These are phyloP conservation scores for Pouteria campechiana DNA, from an alignment of 179 eudicot genomes.

Conservation along the genomic window DNA sequence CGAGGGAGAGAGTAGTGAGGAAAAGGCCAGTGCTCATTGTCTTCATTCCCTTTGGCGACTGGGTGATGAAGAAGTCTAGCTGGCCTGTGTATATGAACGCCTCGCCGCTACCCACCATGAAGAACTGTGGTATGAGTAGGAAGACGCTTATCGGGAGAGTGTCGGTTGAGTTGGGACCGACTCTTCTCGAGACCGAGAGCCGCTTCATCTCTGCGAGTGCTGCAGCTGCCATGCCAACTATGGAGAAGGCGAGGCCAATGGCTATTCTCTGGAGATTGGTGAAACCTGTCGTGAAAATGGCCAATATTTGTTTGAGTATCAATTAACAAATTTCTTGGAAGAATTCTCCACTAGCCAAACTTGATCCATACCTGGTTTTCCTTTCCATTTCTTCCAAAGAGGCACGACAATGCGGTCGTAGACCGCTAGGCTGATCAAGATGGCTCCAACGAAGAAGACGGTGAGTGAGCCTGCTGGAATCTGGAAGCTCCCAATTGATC, in stretches of 20 bases:
- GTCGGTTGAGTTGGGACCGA: no score
- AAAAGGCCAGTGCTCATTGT: conserved; percentile 83
- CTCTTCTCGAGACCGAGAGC: conserved; percentile 34
- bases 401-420: conserved; percentile 72
- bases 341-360: not conserved
- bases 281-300: conserved; percentile 36
- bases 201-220: conserved; percentile 51
- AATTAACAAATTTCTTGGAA: not conserved
- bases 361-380: conserved; percentile 55
- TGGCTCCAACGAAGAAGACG: conserved; percentile 75
- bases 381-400: conserved; percentile 60
- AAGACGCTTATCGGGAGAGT: conserved; percentile 57
- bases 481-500: conserved; percentile 53
- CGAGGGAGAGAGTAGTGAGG: conserved; percentile 54
- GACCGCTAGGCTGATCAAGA: conserved; percentile 47
- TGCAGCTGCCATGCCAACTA: conserved; percentile 66
- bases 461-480: conserved; percentile 83
- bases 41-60: conserved; percentile 72
- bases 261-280: conserved; percentile 58
- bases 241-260: conserved; percentile 52
- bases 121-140: conserved; percentile 60
- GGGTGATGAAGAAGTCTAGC: conserved; percentile 74
- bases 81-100: conserved; percentile 82
- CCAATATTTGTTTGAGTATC: not conserved
- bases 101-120: conserved; percentile 69